Base-by-base conservation (phyloP, 345 rosid species). In the Populus alba region DNA sequence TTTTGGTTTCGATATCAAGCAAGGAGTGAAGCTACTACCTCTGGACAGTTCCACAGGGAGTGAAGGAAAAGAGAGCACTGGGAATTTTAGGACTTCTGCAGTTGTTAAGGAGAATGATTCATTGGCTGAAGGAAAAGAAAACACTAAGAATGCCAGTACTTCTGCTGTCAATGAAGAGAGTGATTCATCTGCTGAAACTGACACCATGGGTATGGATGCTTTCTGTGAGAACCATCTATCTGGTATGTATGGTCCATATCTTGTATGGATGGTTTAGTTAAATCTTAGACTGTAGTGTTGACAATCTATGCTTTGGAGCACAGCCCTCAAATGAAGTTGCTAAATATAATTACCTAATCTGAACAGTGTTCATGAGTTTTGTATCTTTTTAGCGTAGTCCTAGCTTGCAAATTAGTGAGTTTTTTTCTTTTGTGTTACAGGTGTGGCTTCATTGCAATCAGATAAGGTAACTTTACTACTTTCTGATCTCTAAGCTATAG, bases 151-250 rank as follows among this genome's bases (percentile, higher is more conserved):
- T 72, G 23, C 74, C 49, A 83, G 76, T 68, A 68, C 79, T 59
- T 79, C 81, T 62, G 67, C 85, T n/a, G 49, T 68, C 76, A 75
- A 82, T 75, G 68, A 76, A 27, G 80, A 76, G 81, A 86, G 83
- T 55, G 94, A 86, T 81, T 93, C 97, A 59, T 90, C 95, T 8
- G 89, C 87, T 0, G 97, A 94, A 76, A 92, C 95, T 66, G 83
- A 88, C 68, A 87, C 89, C 68, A 83, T 93, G 90, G 97, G 90
- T 69, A 81, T 93, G 87, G 93, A 90, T 90, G 74, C 74, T 71
- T 80, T 85, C 73, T 78, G 62, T 66, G 79, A 75, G 66, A 85
- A 78, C 67, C 84, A 76, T 73, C 77, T 74, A 73, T 83, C 81
- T 3, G 94, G 99, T 93, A 88, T 22, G 76, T 67, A 66, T 31